Evolutionary conservation across 345 rosid species (phyloP), one percentile per base, ranked within the genome.

Genomic region (Eucalyptus dawsonii): DNA sequence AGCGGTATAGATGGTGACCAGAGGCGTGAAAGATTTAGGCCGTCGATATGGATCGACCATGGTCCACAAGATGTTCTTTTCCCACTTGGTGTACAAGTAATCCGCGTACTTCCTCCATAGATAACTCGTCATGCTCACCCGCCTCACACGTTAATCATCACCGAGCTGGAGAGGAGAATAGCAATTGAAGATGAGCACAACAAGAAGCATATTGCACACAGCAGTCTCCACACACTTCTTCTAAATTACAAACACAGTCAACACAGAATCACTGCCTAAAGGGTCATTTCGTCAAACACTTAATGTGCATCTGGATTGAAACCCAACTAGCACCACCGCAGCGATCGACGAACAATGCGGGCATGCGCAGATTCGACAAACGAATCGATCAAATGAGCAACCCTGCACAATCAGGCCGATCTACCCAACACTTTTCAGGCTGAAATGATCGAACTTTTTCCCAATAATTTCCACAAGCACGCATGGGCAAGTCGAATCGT

Each of bases 61-160:
- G 89, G 94, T 96, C 99, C 99, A 98, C 6, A 97, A 93, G 89
- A 95, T 89, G 11, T 94, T 95, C 86, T 95, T 95, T 90, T 95
- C 97, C 96, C 96, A 95, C 85, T 94, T 96, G 51, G 92, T 95
- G 91, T 96, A 93, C 87, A 93, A 86, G 44, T 98, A 94, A 47
- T 98, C 98, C 1, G 98, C 96, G 50, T 96, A 98, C 91, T 95
- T 98, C 89, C 95, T 97, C 98, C 98, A 98, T 44, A 97, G 91
- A 62, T 94, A 94, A 93, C 96, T 97, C 89, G 96, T 93, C 93
- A 95, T 89, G 88, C 67, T 88, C 8, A 44, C 83, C 27, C 8
- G 5, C 47, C 83, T 76, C 45, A 19, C 83, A 76, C 47, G 27
- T 76, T 37, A 37, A 44, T 76, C 83, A 44, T 76, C 25, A 76